Evolutionary conservation across 768 basidiomycete species (phyloP), one percentile per base, ranked within the genome.

Genomic region (Tylopilus sp.): DNA sequence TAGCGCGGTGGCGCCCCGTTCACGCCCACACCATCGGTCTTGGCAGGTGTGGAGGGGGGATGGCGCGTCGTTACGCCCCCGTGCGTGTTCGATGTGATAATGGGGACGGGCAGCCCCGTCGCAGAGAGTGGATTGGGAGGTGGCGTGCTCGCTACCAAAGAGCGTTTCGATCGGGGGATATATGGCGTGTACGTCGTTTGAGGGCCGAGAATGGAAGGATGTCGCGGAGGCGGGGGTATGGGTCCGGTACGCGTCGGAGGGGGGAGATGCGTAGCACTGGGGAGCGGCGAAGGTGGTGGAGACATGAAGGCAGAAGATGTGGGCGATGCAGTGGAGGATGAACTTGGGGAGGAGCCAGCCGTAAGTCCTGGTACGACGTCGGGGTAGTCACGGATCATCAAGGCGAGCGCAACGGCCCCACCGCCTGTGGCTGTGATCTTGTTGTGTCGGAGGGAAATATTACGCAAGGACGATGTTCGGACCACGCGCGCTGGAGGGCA

Each of bases 351-450:
- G 2, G 6, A 13, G 30, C 22, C 3, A 29, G 55, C 4, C 2
- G 30, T 29, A 3, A 56, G 42, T 1, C 48, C 63, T 26, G 78
- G 74, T 9, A 85, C 80, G 38, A 86, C 78, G 58, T 97, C 92
- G 4, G 92, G 91, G 65, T 98, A 98, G 69, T 99, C 96, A 47
- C 90, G 83, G 57, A 98, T 94, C 92, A 99, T 95, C 47, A 97
- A 79, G 0, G 96, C 94, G 13, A 98, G 77, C 0, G 93, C 89
- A 6, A 98, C 92, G 9, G 89, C 93, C 30, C 93, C 92, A 7
- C 89, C 93, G 30, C 94, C 93, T 0, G 88, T 81, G 0, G 85
- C 79, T 30, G 78, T 83, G 62, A 98, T 97, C 38, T 83, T 82
- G 70, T 99, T 98, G 42, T 91, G 81, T 16, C 96, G 83, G 22